Conservation (phyloP, 2,329 filamentous ascomycete species). For the Boeremia lycopersici region DNA sequence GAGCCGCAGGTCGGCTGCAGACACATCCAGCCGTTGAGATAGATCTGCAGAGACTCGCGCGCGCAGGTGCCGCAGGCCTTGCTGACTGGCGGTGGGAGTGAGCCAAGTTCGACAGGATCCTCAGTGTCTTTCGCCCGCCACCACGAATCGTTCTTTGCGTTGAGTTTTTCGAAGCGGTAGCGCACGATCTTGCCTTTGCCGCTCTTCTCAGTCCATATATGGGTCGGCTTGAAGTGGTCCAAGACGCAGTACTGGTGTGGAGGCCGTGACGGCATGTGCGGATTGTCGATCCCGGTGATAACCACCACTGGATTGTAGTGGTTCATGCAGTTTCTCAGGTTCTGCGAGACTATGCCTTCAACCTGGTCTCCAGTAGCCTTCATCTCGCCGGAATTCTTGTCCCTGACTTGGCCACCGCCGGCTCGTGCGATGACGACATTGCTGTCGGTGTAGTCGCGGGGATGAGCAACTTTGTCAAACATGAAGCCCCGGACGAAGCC, state of each 20-base stretch:
- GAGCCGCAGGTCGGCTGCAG: slow-evolving; percentile 56
- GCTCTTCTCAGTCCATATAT: slow-evolving; percentile 70
- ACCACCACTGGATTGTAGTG: slow-evolving; percentile 59
- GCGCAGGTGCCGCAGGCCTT: slow-evolving; percentile 47
- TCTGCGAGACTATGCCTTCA: slow-evolving; percentile 44
- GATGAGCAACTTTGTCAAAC: slow-evolving; percentile 61
- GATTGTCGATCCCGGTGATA: slow-evolving; percentile 59
- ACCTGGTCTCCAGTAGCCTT: slow-evolving; percentile 56
- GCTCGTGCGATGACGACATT: slow-evolving; percentile 69
- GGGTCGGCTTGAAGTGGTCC: slow-evolving; percentile 70
- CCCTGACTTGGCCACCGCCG: slow-evolving; percentile 60
- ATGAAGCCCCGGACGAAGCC: slow-evolving; percentile 63
- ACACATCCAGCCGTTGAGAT: slow-evolving; percentile 63
- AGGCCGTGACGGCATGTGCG: slow-evolving; percentile 55
- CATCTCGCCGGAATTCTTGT: slow-evolving; percentile 54
- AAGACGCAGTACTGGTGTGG: slow-evolving; percentile 69
- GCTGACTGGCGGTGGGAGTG: slow-evolving; percentile 38
- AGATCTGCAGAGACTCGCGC: slow-evolving; percentile 45
- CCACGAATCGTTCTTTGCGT: slow-evolving; percentile 61
- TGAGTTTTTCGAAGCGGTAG: slow-evolving; percentile 69
- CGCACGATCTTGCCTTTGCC: slow-evolving; percentile 57
- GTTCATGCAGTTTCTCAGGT: slow-evolving; percentile 55
- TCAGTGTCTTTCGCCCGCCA: slow-evolving; percentile 56
- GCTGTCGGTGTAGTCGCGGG: slow-evolving; percentile 63
- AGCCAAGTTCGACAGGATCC: slow-evolving; percentile 39